Conservation (phyloP, 1,284 basidiomycete species). For the Ceratobasidium sp. region DNA sequence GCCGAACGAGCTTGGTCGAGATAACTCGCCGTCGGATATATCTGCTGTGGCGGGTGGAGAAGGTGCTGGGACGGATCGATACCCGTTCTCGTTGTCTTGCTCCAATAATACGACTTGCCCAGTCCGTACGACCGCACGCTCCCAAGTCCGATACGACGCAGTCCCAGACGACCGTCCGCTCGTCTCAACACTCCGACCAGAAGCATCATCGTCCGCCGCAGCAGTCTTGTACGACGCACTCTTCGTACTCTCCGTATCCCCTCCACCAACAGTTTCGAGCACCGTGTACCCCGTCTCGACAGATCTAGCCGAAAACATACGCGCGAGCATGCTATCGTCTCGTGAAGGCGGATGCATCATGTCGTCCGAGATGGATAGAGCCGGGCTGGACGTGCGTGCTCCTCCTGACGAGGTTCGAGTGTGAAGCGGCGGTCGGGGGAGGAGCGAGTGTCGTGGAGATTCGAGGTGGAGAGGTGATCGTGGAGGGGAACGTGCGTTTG, state of each 20-base stretch:
- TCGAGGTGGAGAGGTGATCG: background rate
- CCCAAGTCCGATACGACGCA: slow-evolving; percentile 6
- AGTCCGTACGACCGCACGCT: background rate
- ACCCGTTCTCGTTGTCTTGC: background rate
- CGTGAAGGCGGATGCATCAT: slow-evolving; percentile 1
- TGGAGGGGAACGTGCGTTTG: background rate
- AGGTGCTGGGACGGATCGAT: background rate
- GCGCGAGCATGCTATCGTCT: slow-evolving; percentile 29
- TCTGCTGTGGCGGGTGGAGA: background rate
- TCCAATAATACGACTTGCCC: slow-evolving; percentile 3
- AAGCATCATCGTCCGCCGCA: background rate
- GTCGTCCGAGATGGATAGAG: slow-evolving; percentile 3
- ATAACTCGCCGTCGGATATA: background rate
- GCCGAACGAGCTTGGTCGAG: background rate
- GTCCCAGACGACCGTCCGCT: slow-evolving; percentile 3
- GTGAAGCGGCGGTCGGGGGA: background rate
- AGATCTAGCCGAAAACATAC: slow-evolving; percentile 26
- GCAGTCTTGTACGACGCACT: background rate
- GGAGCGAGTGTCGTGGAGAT: background rate
- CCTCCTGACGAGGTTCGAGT: background rate
- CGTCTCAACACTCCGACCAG: background rate
- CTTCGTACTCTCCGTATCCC: background rate
- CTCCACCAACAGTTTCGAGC: background rate
- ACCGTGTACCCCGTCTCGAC: slow-evolving; percentile 10
- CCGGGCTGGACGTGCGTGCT: background rate